Base-by-base conservation (phyloP, 2,329 filamentous ascomycete genomes). In the Lasiodiplodia theobromae region DNA sequence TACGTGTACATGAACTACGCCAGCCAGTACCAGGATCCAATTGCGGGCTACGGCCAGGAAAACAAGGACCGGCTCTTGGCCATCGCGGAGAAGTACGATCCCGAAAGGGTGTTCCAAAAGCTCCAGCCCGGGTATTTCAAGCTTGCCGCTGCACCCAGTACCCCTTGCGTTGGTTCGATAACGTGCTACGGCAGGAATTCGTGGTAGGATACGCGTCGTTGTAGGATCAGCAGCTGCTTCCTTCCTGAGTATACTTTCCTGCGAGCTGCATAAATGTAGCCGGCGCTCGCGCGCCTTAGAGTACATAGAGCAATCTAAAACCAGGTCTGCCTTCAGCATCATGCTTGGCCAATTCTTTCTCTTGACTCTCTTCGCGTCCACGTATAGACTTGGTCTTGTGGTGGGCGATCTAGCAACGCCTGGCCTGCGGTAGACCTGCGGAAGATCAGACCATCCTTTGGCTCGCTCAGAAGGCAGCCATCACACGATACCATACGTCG, bases 1-100 rank as follows among this genome's bases (percentile, higher is more conserved):
- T 85, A 77, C 68, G 70, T 83, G 28, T 85, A 84, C 71, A 81
- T 84, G 79, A 85, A 85, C 71, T 84, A 85, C 69, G 83, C 83
- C 7, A 77, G 77, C 66, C 75, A 77, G 73, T 81, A 75, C 68
- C 82, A 86, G 71, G 77, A 80, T 69, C 77, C 81, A 1, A 72
- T 85, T 49, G 68, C 73, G 4, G 78, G 79, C 38, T 86, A 84
- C 69, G 82, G 83, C 1, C 54, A 69, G n/a, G 72, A 69, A 10
- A 84, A 81, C 60, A 71, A 77, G 47, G 66, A 71, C 31, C 75
- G 71, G 37, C 67, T 84, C 71, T 73, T 74, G 67, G 69, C 70
- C 1, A 72, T 83, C 16, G 77, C 78, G 10, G 69, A 67, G 21
- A 77, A 74, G 67, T 84, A 83, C 69, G 82, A 85, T 72, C 81